Evolutionary conservation across 495 filamentous ascomycete genomes (phyloP).

Genomic region (Aspergillus olivimuriae): DNA sequence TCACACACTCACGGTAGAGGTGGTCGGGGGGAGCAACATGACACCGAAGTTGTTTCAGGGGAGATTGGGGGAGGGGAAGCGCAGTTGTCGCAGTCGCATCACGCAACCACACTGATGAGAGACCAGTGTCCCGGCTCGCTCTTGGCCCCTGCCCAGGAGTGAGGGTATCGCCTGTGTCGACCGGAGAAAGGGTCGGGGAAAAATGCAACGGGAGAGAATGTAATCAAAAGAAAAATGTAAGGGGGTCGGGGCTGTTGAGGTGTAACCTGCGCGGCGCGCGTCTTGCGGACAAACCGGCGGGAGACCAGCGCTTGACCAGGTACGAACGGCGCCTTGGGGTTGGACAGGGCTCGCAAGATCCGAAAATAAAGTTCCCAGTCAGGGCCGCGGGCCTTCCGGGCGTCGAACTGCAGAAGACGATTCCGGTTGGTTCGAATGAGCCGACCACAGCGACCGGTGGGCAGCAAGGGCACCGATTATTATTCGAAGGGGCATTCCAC

Average conservation of each 20-base stretch:
- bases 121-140: not conserved
- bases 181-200: not conserved
- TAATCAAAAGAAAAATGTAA: conserved; percentile 1
- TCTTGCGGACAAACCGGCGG: conserved; percentile 2
- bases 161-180: not conserved
- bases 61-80: conserved; percentile 10
- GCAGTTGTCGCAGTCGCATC: conserved; percentile 17
- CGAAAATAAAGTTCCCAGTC: conserved; percentile 9
- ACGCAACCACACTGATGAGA: not conserved
- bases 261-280: conserved; percentile 3
- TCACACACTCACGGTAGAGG: too few relatives aligned
- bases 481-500: conserved; percentile 12
- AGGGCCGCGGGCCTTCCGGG: too few relatives aligned
- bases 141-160: not conserved
- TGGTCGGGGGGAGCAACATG: conserved; percentile 11
- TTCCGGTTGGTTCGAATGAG: conserved; percentile 11
- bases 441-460: not conserved
- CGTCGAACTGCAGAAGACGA: conserved; percentile 2
- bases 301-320: not conserved
- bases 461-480: conserved; percentile 6
- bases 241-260: too few relatives aligned
- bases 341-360: too few relatives aligned
- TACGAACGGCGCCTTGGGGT: not conserved
- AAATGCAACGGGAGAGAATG: conserved; percentile 3
- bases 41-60: conserved; percentile 16